These are phyloP conservation scores for Picocystis salinarum DNA, from an alignment of 139 green algal genomes.

Conservation along the genomic window DNA sequence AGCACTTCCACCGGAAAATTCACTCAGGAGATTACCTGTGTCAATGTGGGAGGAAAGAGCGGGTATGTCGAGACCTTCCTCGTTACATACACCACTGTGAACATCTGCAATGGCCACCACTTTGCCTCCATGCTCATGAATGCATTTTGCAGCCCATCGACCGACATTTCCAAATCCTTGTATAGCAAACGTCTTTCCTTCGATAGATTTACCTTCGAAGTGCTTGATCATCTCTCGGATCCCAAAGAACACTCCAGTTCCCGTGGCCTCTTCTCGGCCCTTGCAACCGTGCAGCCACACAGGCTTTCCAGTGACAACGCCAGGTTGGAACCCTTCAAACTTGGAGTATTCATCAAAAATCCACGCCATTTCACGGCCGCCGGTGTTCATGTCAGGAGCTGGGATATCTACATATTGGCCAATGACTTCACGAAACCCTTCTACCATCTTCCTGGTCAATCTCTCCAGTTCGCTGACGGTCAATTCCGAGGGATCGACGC, in stretches of 20 bases:
- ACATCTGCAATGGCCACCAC: conserved; percentile 64
- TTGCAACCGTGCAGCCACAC: conserved; percentile 65
- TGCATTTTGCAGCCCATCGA: conserved; percentile 37
- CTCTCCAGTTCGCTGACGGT: background rate
- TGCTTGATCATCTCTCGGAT: conserved; percentile 47
- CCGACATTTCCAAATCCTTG: conserved; percentile 85
- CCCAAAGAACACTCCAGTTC: conserved; percentile 53
- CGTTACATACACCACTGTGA: conserved; percentile 39
- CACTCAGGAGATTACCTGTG: no score
- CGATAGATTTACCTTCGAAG: conserved; percentile 6
- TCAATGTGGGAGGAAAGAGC: conserved; percentile 36
- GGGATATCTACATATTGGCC: conserved; percentile 11
- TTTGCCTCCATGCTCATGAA: conserved; percentile 46
- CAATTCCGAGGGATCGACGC: background rate
- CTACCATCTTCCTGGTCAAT: background rate
- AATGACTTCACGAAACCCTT: background rate
- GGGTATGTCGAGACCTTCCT: conserved; percentile 46
- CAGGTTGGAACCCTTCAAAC: conserved; percentile 57
- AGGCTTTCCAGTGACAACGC: conserved; percentile 66
- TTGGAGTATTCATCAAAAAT: conserved; percentile 87
- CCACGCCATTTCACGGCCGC: conserved; percentile 42
- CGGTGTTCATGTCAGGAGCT: conserved; percentile 71
- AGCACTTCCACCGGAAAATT: no score
- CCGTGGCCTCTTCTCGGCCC: conserved; percentile 65
- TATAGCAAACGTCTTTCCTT: conserved; percentile 45